Evolutionary conservation across 257 asterid genomes (phyloP), one percentile per base, ranked within the genome.

Genomic region (Solanum sparsipilum): DNA sequence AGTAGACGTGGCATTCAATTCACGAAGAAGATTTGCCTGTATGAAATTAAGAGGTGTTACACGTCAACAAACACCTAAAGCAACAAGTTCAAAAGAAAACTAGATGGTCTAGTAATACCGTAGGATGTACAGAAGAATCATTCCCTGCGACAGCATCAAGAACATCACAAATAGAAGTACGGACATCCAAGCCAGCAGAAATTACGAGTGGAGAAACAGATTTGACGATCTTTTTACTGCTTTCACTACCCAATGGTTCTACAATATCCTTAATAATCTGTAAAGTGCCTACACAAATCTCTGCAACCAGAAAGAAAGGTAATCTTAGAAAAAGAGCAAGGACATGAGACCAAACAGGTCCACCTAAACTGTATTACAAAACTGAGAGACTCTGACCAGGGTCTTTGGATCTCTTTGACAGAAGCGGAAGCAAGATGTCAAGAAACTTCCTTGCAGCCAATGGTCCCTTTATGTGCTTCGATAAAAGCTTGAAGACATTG

Each of bases 1-100:
- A 31, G 90, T 92, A 32, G 95, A 94, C 39, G 92, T 91, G 83
- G 99, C 95, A 93, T 96, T 97, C 90, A 97, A 89, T 86, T 94
- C 95, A 63, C 92, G 93, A 52, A 96, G 95, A 90, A 93, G 91
- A 72, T 93, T 91, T 84, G 98, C 99, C 99, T 97, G 93, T 86
- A 90, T 21, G 74, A 60, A 81, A 87, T 87, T 70, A 71, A 86
- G 85, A 74, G 85, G 58, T 85, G 72, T 63, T 63, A 79, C 52
- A 13, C 27, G 81, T 82, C 20, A 58, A 71, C 72, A 38, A n/a
- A 41, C 70, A 36, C 48, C 29, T 21, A 75, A 75, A 44, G 86
- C 36, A 84, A 35, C 75, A 84, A 36, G 31, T 6, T 6, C 38
- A 56, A 60, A 27, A 76, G 70, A 25, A 76, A 84, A 44, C 15